A percentile compares a stretch with the other conserved stretches of the same genome.
Evolutionary conservation across 2,329 filamentous ascomycete species (phyloP).

Genomic region (Phyllosticta ampelicida): DNA sequence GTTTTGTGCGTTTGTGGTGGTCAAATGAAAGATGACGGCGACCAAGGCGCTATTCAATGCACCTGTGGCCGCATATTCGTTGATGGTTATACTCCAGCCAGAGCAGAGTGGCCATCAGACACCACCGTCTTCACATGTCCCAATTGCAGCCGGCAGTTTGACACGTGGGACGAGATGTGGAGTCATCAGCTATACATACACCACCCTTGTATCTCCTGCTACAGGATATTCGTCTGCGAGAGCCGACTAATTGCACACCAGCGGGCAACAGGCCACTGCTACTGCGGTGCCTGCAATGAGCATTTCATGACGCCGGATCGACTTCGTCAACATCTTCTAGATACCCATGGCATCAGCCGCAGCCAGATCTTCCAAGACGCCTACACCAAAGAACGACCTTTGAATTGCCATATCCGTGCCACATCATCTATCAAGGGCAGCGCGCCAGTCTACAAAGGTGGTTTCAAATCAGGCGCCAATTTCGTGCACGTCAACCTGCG

Average conservation of each 20-base stretch:
- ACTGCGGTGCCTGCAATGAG: conserved; percentile 5
- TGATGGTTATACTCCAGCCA: conserved; percentile 2
- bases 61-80: conserved; percentile 3
- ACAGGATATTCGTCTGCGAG: conserved; percentile 8
- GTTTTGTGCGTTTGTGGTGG: conserved; percentile 5
- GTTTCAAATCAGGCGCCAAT: conserved; percentile 9
- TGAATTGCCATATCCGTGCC: not conserved
- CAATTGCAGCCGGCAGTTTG: conserved; percentile 1
- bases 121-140: conserved; percentile 4
- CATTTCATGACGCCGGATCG: conserved; percentile 10
- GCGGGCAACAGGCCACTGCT: conserved; percentile 3
- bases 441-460: conserved; percentile 3
- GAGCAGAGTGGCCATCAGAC: not conserved
- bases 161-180: conserved; percentile 11
- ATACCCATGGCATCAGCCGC: not conserved
- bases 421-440: not conserved
- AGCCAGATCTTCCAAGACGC: conserved; percentile 5
- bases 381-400: not conserved
- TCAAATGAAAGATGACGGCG: not conserved
- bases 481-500: conserved; percentile 8
- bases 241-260: conserved; percentile 4
- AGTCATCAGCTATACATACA: conserved; percentile 7
- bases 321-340: conserved; percentile 10
- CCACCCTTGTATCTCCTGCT: conserved; percentile 10
- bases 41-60: not conserved